phyloP scores from a whole-genome alignment of 1,139 yeast genomes.

The Zygoascus hellenicus region DNA sequence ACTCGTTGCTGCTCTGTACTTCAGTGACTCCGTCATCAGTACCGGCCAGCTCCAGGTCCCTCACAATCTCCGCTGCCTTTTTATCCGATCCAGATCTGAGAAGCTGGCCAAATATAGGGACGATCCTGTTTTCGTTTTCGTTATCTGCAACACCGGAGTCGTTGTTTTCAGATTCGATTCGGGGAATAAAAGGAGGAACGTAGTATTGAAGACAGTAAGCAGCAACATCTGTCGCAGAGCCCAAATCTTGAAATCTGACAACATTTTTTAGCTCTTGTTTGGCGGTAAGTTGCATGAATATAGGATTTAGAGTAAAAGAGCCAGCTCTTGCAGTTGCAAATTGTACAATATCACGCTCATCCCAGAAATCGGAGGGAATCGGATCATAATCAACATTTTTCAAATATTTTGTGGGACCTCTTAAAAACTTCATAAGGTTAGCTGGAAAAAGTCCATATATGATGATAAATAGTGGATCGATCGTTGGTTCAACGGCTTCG shows the following conservation, averaged over 20 bases:
- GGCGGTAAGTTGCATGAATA: conserved; percentile 35
- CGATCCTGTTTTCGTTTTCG: no score
- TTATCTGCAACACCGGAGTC: no score
- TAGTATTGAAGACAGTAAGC: conserved; percentile 25
- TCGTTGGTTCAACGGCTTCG: conserved; percentile 17
- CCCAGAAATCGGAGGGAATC: conserved; percentile 30
- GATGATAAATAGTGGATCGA: conserved; percentile 39
- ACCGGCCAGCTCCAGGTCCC: no score
- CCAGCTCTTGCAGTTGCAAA: conserved; percentile 30
- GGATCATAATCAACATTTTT: conserved; percentile 18
- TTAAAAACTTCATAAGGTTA: conserved; percentile 43
- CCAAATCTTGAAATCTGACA: conserved; percentile 14
- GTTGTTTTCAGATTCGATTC: no score
- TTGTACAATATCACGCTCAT: conserved; percentile 31
- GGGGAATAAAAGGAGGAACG: not conserved
- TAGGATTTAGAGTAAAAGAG: conserved; percentile 46
- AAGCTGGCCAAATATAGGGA: no score
- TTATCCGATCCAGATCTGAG: no score
- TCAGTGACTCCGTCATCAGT: no score
- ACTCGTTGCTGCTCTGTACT: not conserved
- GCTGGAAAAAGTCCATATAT: conserved; percentile 60
- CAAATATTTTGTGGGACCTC: conserved; percentile 39
- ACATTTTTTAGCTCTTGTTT: conserved; percentile 36
- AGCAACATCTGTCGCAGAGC: conserved; percentile 35
- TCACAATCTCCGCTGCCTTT: no score